Base-by-base conservation (phyloP, 768 basidiomycete genomes). In the Dendrothele bispora region DNA sequence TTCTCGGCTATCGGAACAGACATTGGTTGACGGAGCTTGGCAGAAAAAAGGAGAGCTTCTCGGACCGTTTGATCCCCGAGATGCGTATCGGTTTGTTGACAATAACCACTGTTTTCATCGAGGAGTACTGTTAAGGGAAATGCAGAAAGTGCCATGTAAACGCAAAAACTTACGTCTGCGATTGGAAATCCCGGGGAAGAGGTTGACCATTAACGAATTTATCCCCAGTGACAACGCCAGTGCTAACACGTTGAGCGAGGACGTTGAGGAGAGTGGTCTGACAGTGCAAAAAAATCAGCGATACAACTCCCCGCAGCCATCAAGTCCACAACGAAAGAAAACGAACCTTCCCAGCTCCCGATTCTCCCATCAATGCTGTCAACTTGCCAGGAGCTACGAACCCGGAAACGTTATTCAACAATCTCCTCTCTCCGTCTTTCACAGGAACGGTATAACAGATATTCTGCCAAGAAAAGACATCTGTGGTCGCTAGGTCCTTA, bases 81-180 rank as follows among this genome's bases (percentile, higher is more conserved):
- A 65, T 94, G 92, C 0, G 83, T 86, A 55, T 91, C 90, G 73
- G 80, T 80, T 60, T 95, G 93, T 58, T 95, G 91, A 49, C 86
- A 88, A 58, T 92, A 95, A 0, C 89, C 91, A 39, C 83, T 86
- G 24, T 7, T 49, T 34, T 51, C 47, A 36, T n/a, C 43, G 7
- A 47, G 17, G 11, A 44, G 22, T 12, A 45, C 18, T 20, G 26
- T 21, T n/a, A 21, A 38, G n/a, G 11, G 6, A 25, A 28, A 28
- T 14, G 15, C 8, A 14, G 18, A 37, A 39, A 12, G 4, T n/a
- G n/a, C n/a, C n/a, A n/a, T n/a, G n/a, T n/a, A n/a, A n/a, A 20
- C 5, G 21, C 11, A 5, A 22, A 14, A 0, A 56, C 67, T 27
- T 43, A 70, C 51, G 82, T 86, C 69, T 86, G 84, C 49, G 85